Conservation (phyloP, 345 rosid genomes). For the Citrus unshiu region DNA sequence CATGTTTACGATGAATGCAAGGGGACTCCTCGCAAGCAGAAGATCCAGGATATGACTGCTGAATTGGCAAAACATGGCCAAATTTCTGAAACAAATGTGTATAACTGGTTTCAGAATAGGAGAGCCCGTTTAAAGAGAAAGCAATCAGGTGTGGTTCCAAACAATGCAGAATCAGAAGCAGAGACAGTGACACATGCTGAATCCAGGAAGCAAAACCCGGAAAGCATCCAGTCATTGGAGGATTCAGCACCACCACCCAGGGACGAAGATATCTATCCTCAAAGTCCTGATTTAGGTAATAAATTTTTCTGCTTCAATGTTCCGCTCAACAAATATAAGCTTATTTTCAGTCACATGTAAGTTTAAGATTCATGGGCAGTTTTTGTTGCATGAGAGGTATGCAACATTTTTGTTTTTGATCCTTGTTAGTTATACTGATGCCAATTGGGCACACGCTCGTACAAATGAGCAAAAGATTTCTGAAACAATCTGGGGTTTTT, state of each 20-base stretch:
- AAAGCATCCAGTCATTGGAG: conserved; percentile 16
- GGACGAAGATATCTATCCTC: conserved; percentile 26
- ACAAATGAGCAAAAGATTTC: not conserved
- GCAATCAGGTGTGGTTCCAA: conserved; percentile 21
- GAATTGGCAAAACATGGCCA: conserved; percentile 58
- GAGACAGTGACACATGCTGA: conserved; percentile 26
- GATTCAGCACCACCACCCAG: not conserved
- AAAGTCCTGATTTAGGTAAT: conserved; percentile 37
- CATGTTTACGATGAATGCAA: conserved; percentile 43
- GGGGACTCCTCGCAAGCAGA: conserved; percentile 55
- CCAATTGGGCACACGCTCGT: too few species aligned
- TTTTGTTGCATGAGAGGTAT: not conserved
- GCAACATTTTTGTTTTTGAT: not conserved
- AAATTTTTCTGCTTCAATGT: not conserved
- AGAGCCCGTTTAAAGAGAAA: conserved; percentile 71
- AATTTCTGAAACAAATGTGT: conserved; percentile 68
- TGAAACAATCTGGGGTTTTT: not conserved
- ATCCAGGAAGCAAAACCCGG: conserved; percentile 29
- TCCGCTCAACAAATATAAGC: not conserved
- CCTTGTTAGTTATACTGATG: not conserved
- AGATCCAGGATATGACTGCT: conserved; percentile 50
- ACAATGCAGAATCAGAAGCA: conserved; percentile 15
- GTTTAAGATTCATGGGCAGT: not conserved
- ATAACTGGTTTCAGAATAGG: conserved; percentile 81
- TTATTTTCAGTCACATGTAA: not conserved